Evolutionary conservation across 768 basidiomycete genomes (phyloP).

Genomic region (Glaciozyma antarctica): DNA sequence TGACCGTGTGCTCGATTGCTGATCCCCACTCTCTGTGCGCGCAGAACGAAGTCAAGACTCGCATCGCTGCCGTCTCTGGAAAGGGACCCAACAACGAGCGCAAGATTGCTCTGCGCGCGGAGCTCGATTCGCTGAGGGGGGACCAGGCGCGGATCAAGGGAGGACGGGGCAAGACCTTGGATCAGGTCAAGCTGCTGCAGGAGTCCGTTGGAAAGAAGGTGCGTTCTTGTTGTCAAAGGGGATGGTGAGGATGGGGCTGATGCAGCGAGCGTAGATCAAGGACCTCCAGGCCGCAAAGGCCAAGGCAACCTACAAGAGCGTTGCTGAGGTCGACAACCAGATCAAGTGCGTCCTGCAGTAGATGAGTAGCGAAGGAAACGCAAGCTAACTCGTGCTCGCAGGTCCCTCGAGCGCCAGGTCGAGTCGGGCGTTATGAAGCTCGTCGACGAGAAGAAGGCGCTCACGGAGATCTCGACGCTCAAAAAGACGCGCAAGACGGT

Average conservation of each 20-base stretch:
- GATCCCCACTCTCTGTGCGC: neutral
- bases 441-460: slow-evolving; percentile 87
- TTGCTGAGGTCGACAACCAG: slow-evolving; percentile 75
- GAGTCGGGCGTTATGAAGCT: slow-evolving; percentile 86
- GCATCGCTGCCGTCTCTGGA: slow-evolving; percentile 53
- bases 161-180: slow-evolving; percentile 58
- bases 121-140: slow-evolving; percentile 67
- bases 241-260: no score
- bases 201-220: slow-evolving; percentile 78
- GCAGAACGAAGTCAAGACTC: slow-evolving; percentile 63
- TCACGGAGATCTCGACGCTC: slow-evolving; percentile 64
- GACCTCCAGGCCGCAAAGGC: slow-evolving; percentile 70
- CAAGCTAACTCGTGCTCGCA: neutral
- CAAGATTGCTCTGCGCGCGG: slow-evolving; percentile 59
- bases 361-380: neutral
- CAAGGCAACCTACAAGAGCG: slow-evolving; percentile 69
- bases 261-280: slow-evolving; percentile 53
- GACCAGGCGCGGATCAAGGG: slow-evolving; percentile 69
- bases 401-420: slow-evolving; percentile 60
- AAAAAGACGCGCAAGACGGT: slow-evolving; percentile 44
- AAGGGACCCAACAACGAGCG: slow-evolving; percentile 62
- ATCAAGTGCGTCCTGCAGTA: slow-evolving; percentile 55
- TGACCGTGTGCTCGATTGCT: neutral
- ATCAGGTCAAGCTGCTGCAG: slow-evolving; percentile 68
- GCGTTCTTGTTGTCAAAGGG: slow-evolving; percentile 2